Conservation (phyloP, 345 rosid species). For the Capsella bursapastoris region DNA sequence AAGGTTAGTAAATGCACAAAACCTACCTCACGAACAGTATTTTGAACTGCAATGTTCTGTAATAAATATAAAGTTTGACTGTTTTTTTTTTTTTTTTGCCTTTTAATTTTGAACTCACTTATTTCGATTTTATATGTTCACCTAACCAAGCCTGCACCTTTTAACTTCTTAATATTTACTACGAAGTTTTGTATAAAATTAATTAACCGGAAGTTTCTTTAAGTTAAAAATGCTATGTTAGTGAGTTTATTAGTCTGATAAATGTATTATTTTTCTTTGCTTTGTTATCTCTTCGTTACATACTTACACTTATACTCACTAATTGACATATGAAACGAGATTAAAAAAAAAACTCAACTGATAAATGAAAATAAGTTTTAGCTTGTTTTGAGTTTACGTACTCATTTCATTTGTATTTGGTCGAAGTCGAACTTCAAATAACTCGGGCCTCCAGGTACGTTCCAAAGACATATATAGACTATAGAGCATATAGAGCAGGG, state of each 20-base stretch:
- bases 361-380: not conserved
- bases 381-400: not conserved
- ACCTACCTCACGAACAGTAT: constrained; percentile 21
- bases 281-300: not conserved
- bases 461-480: not conserved
- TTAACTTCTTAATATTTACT: not conserved
- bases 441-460: constrained; percentile 11
- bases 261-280: not conserved
- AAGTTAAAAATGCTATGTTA: not conserved
- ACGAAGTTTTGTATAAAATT: not conserved
- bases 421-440: not conserved
- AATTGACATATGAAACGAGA: not conserved
- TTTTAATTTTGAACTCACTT: constrained; percentile 28
- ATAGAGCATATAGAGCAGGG: no score
- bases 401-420: not conserved
- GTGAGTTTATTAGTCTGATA: constrained; percentile 5
- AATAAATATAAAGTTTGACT: constrained; percentile 35
- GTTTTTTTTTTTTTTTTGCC: constrained; percentile 19
- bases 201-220: not conserved
- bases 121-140: constrained; percentile 35
- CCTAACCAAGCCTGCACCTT: constrained; percentile 25
- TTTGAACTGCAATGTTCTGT: constrained; percentile 15
- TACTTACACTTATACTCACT: not conserved
- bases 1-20: constrained; percentile 35
- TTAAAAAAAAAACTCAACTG: not conserved